These are phyloP conservation scores for Canavalia ensiformis DNA, from an alignment of 306 rosid genomes.

Conservation along the genomic window DNA sequence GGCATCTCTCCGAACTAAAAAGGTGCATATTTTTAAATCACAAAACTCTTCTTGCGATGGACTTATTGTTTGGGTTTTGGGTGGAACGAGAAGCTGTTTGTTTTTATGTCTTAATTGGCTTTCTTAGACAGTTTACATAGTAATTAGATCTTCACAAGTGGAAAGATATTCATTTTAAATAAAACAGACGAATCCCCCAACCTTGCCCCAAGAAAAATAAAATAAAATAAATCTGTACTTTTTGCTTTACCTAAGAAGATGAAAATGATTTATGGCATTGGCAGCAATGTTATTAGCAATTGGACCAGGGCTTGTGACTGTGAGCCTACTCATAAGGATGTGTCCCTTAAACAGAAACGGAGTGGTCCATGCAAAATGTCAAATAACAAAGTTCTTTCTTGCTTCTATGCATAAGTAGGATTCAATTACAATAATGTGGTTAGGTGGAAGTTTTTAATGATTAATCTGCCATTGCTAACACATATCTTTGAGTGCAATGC, in stretches of 20 bases:
- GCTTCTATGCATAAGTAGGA: constrained; percentile 5
- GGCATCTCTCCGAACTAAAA: too few relatives aligned
- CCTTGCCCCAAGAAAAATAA: too few relatives aligned
- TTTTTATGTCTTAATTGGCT: neutral
- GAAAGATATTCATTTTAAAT: neutral
- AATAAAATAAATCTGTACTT: too few relatives aligned
- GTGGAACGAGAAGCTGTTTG: neutral
- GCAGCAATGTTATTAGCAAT: constrained; percentile 14
- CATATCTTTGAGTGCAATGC: constrained; percentile 57
- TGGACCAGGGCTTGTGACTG: neutral
- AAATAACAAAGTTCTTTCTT: constrained; percentile 29
- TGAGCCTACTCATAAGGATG: neutral
- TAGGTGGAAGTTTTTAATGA: constrained; percentile 33
- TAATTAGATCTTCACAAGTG: neutral
- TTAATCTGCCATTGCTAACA: constrained; percentile 7
- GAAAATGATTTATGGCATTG: neutral
- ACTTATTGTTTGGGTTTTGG: too few relatives aligned
- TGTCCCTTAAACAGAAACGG: constrained; percentile 31
- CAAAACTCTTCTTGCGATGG: too few relatives aligned
- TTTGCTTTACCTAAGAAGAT: neutral
- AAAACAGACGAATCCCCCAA: neutral
- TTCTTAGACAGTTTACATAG: neutral
- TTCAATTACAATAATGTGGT: neutral
- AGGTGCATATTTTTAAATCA: too few relatives aligned
- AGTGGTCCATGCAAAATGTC: constrained; percentile 28